Evolutionary conservation across 1,139 yeast genomes (phyloP).

Genomic region (Scheffersomyces parashehatae): DNA sequence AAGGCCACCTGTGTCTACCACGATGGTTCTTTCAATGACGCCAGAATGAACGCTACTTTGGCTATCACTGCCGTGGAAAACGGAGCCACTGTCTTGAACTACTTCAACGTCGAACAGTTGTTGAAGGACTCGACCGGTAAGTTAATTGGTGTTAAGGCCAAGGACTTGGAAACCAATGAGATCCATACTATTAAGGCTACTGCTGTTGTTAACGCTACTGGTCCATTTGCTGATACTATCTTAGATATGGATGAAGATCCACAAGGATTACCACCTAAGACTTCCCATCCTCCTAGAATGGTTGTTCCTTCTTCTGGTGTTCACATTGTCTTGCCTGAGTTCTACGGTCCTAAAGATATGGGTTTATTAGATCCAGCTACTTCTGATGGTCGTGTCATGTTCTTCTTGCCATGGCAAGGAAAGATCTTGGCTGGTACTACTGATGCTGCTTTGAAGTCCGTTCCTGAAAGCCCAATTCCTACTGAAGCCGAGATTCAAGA

Average conservation of each 20-base stretch:
- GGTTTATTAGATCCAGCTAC: slow-evolving; percentile 92
- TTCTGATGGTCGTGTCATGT: slow-evolving; percentile 94
- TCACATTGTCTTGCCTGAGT: slow-evolving; percentile 89
- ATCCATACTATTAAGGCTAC: slow-evolving; percentile 63
- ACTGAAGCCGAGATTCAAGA: slow-evolving; percentile 88
- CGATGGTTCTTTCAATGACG: slow-evolving; percentile 92
- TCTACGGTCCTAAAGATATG: slow-evolving; percentile 83
- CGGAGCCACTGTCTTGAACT: slow-evolving; percentile 90
- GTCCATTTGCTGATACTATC: slow-evolving; percentile 84
- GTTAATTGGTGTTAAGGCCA: slow-evolving; percentile 74
- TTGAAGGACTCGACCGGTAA: slow-evolving; percentile 61
- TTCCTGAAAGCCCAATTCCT: slow-evolving; percentile 84
- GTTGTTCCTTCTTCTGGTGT: slow-evolving; percentile 96
- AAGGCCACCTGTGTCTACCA: slow-evolving; percentile 93
- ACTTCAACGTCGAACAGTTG: slow-evolving; percentile 76
- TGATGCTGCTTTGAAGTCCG: slow-evolving; percentile 74
- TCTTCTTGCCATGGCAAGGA: slow-evolving; percentile 98
- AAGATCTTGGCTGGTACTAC: slow-evolving; percentile 96
- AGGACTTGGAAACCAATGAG: slow-evolving; percentile 73
- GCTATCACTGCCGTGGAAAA: slow-evolving; percentile 83
- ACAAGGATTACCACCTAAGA: slow-evolving; percentile 60
- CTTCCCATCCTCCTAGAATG: slow-evolving; percentile 59
- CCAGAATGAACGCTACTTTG: slow-evolving; percentile 84
- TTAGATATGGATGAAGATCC: slow-evolving; percentile 84
- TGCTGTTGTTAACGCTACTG: slow-evolving; percentile 88